Evolutionary conservation across 306 rosid species (phyloP).

Genomic region (Alnus rubra): DNA sequence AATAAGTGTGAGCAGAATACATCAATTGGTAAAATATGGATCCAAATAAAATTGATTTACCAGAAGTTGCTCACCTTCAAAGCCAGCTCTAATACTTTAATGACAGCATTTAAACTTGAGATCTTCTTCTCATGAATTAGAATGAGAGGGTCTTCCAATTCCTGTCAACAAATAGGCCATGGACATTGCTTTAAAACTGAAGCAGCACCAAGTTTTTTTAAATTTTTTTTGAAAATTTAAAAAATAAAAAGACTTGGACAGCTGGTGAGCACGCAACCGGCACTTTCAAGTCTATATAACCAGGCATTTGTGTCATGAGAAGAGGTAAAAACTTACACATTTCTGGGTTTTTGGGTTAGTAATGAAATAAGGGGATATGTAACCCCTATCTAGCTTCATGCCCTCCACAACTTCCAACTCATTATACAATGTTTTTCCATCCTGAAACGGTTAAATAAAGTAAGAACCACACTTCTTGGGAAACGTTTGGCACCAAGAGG

Average conservation of each 20-base stretch:
- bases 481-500: background rate
- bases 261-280: background rate
- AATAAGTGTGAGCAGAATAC: constrained; percentile 15
- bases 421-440: constrained; percentile 82
- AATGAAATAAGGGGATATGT: constrained; percentile 88
- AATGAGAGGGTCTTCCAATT: constrained; percentile 89
- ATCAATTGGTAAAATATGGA: background rate
- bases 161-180: constrained; percentile 47
- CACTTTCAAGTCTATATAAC: background rate
- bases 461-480: background rate
- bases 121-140: constrained; percentile 95
- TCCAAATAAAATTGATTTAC: constrained; percentile 2
- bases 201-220: background rate
- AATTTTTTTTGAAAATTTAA: too few species aligned
- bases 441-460: constrained; percentile 52
- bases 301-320: background rate
- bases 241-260: background rate
- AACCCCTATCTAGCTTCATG: constrained; percentile 97
- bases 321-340: constrained; percentile 63
- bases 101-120: constrained; percentile 67
- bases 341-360: constrained; percentile 92
- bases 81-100: constrained; percentile 88
- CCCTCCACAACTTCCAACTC: constrained; percentile 99
- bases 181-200: constrained; percentile 2
- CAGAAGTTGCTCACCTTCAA: constrained; percentile 55